Evolutionary conservation across 1,284 basidiomycete species (phyloP), one percentile per base, ranked within the genome.

Genomic region (Erythrobasidium hasegawianum): DNA sequence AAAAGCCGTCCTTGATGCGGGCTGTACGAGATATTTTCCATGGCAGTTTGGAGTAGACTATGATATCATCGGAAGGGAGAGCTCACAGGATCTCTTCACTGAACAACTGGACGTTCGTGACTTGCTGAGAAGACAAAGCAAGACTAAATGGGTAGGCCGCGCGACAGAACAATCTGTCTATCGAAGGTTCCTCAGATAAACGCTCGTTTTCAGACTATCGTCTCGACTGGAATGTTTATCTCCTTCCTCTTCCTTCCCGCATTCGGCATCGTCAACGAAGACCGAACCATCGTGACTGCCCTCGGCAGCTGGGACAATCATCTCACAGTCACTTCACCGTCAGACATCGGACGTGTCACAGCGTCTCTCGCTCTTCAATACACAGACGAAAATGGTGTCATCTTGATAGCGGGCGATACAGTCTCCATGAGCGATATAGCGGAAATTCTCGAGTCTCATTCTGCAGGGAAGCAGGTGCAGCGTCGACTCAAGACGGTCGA

Each of bases 11-110:
- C 69, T 78, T 9, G 40, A 67, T 18, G 75, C 77, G 4, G 69
- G 68, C 2, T 71, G 73, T 22, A 16, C 40, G 24, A 71, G 76
- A 24, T 78, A 76, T 68, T 68, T 78, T 24, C 77, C 77, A 1
- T 78, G 77, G 77, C 77, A 78, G 62, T 78, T 78, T 52, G 77
- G 77, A n/a, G 76, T 78, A 4, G 77, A 78, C 56, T 78, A 78
- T 69, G 77, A 77, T 68, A 50, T 69, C 1, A 76, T 78, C 55
- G 77, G 77, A 2, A 62, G 68, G n/a, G 75, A 75, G 2, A 74
- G 72, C n/a, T 70, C 70, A 9, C 76, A 77, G 67, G 71, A 75
- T 10, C 62, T 78, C 2, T 78, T 77, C 67, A 76, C 77, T 56
- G 77, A 78, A 69, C 77, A 78, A 70, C 72, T 77, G 13, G 77